phyloP scores from a whole-genome alignment of 2,329 filamentous ascomycete genomes.

The Fusarium sp. region DNA sequence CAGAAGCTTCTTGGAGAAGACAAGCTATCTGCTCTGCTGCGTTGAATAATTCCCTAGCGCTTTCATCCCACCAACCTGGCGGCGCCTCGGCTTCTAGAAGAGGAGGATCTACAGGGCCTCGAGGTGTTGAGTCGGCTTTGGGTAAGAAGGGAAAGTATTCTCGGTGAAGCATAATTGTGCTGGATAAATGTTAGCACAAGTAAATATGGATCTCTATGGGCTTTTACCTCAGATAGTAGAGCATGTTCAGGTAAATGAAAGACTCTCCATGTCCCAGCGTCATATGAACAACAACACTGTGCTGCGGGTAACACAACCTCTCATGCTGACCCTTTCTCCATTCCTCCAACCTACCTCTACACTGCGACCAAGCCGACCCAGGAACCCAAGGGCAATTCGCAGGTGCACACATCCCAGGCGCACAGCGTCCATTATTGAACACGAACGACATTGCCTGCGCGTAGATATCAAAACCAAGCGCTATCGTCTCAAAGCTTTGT shows the following conservation, averaged over 20 bases:
- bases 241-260: slow-evolving; percentile 59
- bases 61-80: slow-evolving; percentile 57
- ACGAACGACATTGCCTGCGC: slow-evolving; percentile 58
- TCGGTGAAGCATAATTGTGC: slow-evolving; percentile 58
- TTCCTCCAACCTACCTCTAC: slow-evolving; percentile 48
- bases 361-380: slow-evolving; percentile 53
- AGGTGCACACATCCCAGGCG: slow-evolving; percentile 55
- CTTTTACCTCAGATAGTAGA: slow-evolving; percentile 59
- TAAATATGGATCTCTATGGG: fast-evolving
- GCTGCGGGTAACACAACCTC: slow-evolving; percentile 55
- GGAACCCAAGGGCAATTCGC: slow-evolving; percentile 58
- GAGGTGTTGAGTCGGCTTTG: slow-evolving; percentile 51
- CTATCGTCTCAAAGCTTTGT: slow-evolving; percentile 53
- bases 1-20: slow-evolving; percentile 55
- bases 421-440: slow-evolving; percentile 58
- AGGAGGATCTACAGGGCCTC: slow-evolving; percentile 58
- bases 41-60: slow-evolving; percentile 54
- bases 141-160: slow-evolving; percentile 62
- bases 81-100: slow-evolving; percentile 56
- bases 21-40: slow-evolving; percentile 54
- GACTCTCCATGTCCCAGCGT: slow-evolving; percentile 57
- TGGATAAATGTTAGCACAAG: slow-evolving; percentile 24
- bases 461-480: slow-evolving; percentile 61
- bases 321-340: slow-evolving; percentile 56
- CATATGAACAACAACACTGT: slow-evolving; percentile 56